These are phyloP conservation scores for Fusarium bactridioides DNA, from an alignment of 2,329 filamentous ascomycete species.

Conservation along the genomic window DNA sequence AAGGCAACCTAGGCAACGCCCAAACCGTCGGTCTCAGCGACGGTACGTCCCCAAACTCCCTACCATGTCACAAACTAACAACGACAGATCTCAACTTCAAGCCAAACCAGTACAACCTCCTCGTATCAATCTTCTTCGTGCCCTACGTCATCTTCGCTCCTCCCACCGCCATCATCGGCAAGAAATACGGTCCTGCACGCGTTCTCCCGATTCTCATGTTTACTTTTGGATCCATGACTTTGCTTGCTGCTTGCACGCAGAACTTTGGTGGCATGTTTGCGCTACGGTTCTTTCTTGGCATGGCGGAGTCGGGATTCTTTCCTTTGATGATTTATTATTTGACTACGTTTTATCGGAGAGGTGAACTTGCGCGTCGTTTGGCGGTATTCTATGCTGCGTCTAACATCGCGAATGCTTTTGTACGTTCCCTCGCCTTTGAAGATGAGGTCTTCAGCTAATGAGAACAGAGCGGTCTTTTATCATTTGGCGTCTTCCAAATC, in stretches of 20 bases:
- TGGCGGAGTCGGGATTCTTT: conserved; percentile 7
- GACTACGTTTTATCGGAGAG: conserved; percentile 4
- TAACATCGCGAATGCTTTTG: conserved; percentile 10
- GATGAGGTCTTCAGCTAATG: fast-evolving
- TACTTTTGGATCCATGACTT: conserved; percentile 3
- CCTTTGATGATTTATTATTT: conserved; percentile 13
- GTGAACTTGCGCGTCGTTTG: conserved; percentile 4
- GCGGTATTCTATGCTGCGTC: conserved; percentile 10
- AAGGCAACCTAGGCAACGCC: conserved; percentile 15
- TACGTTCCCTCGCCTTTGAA: fast-evolving
- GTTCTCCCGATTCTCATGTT: conserved; percentile 10
- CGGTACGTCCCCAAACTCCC: background rate
- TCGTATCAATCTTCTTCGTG: conserved; percentile 16
- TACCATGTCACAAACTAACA: background rate
- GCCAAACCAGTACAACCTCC: conserved; percentile 6
- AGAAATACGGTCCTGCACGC: background rate
- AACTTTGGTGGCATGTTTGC: conserved; percentile 15
- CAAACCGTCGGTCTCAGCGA: conserved; percentile 6
- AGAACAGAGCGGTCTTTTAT: background rate
- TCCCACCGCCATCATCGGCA: conserved; percentile 1
- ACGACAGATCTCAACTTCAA: conserved; percentile 4
- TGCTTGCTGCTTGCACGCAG: background rate
- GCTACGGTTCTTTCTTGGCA: background rate
- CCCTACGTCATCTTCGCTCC: conserved; percentile 14
- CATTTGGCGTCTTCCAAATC: conserved; percentile 7